phyloP scores from a whole-genome alignment of 371 early-diverging fungal species.

The Mucor sp. region DNA sequence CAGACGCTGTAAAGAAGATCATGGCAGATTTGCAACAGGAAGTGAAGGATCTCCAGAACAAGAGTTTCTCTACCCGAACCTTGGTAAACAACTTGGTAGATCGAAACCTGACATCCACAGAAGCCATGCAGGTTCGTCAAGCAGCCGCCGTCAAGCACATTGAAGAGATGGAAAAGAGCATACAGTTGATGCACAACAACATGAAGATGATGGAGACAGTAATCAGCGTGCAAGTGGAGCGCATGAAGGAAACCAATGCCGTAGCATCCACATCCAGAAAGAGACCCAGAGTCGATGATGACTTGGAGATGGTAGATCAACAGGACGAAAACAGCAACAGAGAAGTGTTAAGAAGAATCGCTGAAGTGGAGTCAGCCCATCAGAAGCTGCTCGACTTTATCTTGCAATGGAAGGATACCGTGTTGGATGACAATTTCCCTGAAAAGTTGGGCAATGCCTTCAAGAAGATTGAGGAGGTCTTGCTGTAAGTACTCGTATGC shows the following conservation, averaged over 20 bases:
- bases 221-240: neutral
- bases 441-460: slow-evolving; percentile 18
- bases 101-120: neutral
- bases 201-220: slow-evolving; percentile 22
- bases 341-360: neutral
- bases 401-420: slow-evolving; percentile 25
- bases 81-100: slow-evolving; percentile 7
- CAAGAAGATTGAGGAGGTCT: slow-evolving; percentile 23
- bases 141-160: slow-evolving; percentile 9
- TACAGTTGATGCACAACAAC: slow-evolving; percentile 15
- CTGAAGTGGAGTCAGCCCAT: slow-evolving; percentile 17
- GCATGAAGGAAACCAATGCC: neutral
- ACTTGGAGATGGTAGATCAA: neutral
- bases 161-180: slow-evolving; percentile 12
- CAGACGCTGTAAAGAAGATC: neutral
- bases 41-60: neutral
- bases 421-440: slow-evolving; percentile 22
- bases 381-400: slow-evolving; percentile 27
- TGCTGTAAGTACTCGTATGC: slow-evolving; percentile 12
- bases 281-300: slow-evolving; percentile 5
- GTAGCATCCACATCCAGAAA: neutral
- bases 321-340: neutral
- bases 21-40: neutral
- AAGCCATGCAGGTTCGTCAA: neutral
- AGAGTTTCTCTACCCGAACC: neutral